These are phyloP conservation scores for Allodekkera sacchari DNA, from an alignment of 805 yeast genomes.

Conservation along the genomic window DNA sequence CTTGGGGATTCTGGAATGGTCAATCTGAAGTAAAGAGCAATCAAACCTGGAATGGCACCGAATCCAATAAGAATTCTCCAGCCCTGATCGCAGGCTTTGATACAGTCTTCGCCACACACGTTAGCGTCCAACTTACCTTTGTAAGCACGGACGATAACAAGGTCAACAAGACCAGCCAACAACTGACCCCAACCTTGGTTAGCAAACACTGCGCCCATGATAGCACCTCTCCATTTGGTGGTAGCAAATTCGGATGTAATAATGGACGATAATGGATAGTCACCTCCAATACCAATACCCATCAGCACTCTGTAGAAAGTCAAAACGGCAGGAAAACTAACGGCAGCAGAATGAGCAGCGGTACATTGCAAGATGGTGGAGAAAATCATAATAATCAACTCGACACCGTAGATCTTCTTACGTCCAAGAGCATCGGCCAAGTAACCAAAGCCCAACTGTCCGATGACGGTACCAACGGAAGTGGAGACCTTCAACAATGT, in stretches of 20 bases:
- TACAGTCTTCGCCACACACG: too few species aligned
- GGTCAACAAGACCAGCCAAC: slow-evolving; percentile 75
- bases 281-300: slow-evolving; percentile 99
- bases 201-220: slow-evolving; percentile 93
- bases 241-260: slow-evolving; percentile 89
- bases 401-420: slow-evolving; percentile 80
- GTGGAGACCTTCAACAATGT: slow-evolving; percentile 83
- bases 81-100: slow-evolving; percentile 80
- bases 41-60: slow-evolving; percentile 81
- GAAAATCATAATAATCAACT: slow-evolving; percentile 73
- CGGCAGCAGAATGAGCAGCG: slow-evolving; percentile 62
- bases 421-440: slow-evolving; percentile 79
- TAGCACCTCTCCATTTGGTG: slow-evolving; percentile 97
- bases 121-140: slow-evolving; percentile 50
- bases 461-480: slow-evolving; percentile 89
- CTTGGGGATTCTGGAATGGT: slow-evolving; percentile 95
- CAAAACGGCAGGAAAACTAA: slow-evolving; percentile 66
- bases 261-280: slow-evolving; percentile 86
- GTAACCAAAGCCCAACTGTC: slow-evolving; percentile 80
- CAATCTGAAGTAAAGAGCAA: slow-evolving; percentile 84
- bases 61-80: slow-evolving; percentile 90
- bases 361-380: slow-evolving; percentile 75
- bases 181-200: slow-evolving; percentile 97
- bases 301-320: slow-evolving; percentile 72
- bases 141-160: slow-evolving; percentile 70